Conservation (phyloP, 1,139 yeast species). For the Sugiyamaella paludigena region DNA sequence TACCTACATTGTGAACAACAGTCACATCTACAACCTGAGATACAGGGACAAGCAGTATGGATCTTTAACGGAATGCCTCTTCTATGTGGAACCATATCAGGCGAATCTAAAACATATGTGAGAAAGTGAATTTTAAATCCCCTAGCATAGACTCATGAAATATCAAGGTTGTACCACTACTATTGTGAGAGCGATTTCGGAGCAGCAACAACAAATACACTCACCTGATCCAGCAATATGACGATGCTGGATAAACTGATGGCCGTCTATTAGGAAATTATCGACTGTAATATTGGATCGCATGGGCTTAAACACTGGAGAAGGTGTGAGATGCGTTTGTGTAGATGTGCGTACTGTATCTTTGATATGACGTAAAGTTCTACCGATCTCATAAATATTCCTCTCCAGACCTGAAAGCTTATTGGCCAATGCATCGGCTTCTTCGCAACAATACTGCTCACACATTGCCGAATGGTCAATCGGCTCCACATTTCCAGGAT, state of each 20-base stretch:
- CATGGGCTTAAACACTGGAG: not conserved
- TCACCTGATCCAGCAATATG: too few species aligned
- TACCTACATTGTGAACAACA: constrained; percentile 5
- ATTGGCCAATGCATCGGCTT: constrained; percentile 1
- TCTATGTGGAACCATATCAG: too few species aligned
- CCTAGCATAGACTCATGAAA: too few species aligned
- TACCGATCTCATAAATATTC: constrained; percentile 3
- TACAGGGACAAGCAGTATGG: constrained; percentile 5
- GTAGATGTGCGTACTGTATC: not conserved
- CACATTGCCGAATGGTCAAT: constrained; percentile 3
- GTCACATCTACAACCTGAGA: constrained; percentile 2
- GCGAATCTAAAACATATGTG: too few species aligned
- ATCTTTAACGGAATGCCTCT: not conserved
- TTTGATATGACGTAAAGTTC: not conserved
- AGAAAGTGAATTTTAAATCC: too few species aligned
- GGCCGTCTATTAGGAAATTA: too few species aligned
- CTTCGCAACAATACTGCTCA: constrained; percentile 1
- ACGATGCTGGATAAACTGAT: not conserved
- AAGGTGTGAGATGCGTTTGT: not conserved
- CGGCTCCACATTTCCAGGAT: constrained; percentile 6
- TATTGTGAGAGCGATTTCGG: not conserved
- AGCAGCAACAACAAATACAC: too few species aligned
- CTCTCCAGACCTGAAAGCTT: constrained; percentile 5
- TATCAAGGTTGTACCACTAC: too few species aligned
- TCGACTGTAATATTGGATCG: too few species aligned